Conservation (phyloP, 2,329 filamentous ascomycete species). For the Clarireedia monteithiana region DNA sequence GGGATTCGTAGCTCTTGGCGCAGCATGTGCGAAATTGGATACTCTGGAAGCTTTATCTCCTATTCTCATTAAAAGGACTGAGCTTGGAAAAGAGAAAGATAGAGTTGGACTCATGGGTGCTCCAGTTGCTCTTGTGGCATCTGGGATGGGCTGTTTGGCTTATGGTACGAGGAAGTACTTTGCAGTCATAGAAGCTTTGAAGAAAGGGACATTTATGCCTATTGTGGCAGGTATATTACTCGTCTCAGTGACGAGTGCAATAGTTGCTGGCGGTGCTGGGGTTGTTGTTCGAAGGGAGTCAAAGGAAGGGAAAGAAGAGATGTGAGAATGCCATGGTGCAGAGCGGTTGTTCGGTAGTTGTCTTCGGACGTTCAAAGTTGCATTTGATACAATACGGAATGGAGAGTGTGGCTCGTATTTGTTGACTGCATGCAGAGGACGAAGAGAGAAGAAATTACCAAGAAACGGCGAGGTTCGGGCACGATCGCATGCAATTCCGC, state of each 20-base stretch:
- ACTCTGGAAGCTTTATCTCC: constrained; percentile 34
- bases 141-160: constrained; percentile 37
- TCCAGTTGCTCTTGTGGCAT: constrained; percentile 33
- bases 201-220: background rate
- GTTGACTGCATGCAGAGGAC: background rate
- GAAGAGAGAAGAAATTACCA: background rate
- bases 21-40: constrained; percentile 40
- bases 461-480: background rate
- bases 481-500: background rate
- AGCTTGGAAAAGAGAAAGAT: constrained; percentile 31
- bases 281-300: constrained; percentile 16
- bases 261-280: constrained; percentile 16
- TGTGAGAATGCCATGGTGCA: background rate
- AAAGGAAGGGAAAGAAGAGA: constrained; percentile 4
- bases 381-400: no score
- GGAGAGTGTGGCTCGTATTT: background rate
- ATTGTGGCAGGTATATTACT: background rate
- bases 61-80: constrained; percentile 16
- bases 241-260: constrained; percentile 2
- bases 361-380: no score
- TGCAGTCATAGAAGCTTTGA: constrained; percentile 30
- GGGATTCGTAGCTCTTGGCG: constrained; percentile 43
- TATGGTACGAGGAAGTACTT: constrained; percentile 43
- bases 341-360: no score
- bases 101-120: constrained; percentile 14